Evolutionary conservation across 2,329 filamentous ascomycete species (phyloP).

Genomic region (Juglanconis sp.): DNA sequence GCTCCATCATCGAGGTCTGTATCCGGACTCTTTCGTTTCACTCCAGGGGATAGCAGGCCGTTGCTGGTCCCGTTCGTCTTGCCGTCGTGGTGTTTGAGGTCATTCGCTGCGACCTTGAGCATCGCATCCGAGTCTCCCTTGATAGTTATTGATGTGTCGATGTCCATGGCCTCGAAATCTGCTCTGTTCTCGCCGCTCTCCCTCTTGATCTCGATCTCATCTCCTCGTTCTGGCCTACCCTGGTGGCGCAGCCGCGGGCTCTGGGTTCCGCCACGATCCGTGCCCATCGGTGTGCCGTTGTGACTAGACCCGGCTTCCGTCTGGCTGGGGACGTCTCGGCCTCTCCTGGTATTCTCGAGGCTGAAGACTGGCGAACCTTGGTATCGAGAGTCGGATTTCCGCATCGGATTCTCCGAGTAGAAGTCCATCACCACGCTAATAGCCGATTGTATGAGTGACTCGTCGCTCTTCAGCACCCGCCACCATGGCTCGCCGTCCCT

Average conservation of each 20-base stretch:
- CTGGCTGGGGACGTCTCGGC: slow-evolving; percentile 38
- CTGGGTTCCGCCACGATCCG: slow-evolving; percentile 45
- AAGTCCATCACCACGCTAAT: slow-evolving; percentile 73
- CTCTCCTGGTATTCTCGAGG: slow-evolving; percentile 53
- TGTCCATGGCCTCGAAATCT: not conserved
- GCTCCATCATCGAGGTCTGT: slow-evolving; percentile 20
- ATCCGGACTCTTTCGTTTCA: slow-evolving; percentile 28
- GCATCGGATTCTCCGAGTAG: slow-evolving; percentile 61
- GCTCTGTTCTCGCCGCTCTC: slow-evolving; percentile 11
- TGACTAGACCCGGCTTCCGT: slow-evolving; percentile 44
- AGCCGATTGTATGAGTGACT: slow-evolving; percentile 67
- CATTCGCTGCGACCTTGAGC: slow-evolving; percentile 31
- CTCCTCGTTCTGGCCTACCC: slow-evolving; percentile 27
- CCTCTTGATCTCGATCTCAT: slow-evolving; percentile 19
- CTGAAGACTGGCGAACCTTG: slow-evolving; percentile 52
- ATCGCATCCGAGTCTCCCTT: slow-evolving; percentile 30
- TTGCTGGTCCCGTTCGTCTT: slow-evolving; percentile 19
- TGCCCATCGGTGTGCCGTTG: slow-evolving; percentile 46
- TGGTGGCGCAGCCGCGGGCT: slow-evolving; percentile 43
- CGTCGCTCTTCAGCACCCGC: slow-evolving; percentile 69
- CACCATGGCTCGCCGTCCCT: slow-evolving; percentile 80
- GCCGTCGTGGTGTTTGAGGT: slow-evolving; percentile 24
- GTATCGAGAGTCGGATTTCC: slow-evolving; percentile 52
- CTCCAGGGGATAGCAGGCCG: slow-evolving; percentile 25
- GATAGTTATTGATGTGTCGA: slow-evolving; percentile 8